Percentiles rank a stretch among this genome's conserved stretches.
Evolutionary conservation across 148 eudicot species (phyloP).

Genomic region (Tetragonia tetragonoides): DNA sequence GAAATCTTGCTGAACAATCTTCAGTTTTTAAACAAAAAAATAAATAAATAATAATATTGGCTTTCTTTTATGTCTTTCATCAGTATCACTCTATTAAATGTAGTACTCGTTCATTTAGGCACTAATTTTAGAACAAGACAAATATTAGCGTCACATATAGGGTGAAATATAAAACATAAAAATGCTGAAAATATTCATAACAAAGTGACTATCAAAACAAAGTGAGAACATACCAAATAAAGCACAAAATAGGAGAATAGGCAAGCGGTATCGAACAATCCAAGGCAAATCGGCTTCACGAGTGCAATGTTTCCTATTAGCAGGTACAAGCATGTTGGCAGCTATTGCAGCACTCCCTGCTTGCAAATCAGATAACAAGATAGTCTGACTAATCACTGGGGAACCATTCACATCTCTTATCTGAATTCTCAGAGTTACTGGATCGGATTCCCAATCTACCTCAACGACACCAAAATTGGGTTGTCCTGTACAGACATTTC

Average conservation of each 20-base stretch:
- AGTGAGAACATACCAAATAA: slow-evolving; percentile 41
- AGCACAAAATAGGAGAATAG: slow-evolving; percentile 36
- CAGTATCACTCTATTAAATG: background rate
- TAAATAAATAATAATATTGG: too few relatives aligned
- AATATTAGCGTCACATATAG: background rate
- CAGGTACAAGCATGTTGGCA: slow-evolving; percentile 14
- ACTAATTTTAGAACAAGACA: background rate
- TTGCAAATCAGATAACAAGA: slow-evolving; percentile 48
- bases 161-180: background rate
- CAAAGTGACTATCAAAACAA: background rate
- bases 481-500: slow-evolving; percentile 34
- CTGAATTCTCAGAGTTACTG: slow-evolving; percentile 48
- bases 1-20: too few relatives aligned
- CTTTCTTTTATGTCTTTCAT: background rate
- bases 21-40: too few relatives aligned
- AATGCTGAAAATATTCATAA: background rate
- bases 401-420: slow-evolving; percentile 51
- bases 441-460: slow-evolving; percentile 56
- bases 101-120: background rate
- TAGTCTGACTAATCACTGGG: slow-evolving; percentile 41
- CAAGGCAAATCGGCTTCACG: slow-evolving; percentile 60
- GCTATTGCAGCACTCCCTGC: slow-evolving; percentile 17
- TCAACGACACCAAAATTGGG: slow-evolving; percentile 67
- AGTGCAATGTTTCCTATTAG: slow-evolving; percentile 43
- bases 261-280: slow-evolving; percentile 53